Evolutionary conservation across 2,329 filamentous ascomycete species (phyloP), one percentile per base, ranked within the genome.

Genomic region (Alternaria conjuncta): DNA sequence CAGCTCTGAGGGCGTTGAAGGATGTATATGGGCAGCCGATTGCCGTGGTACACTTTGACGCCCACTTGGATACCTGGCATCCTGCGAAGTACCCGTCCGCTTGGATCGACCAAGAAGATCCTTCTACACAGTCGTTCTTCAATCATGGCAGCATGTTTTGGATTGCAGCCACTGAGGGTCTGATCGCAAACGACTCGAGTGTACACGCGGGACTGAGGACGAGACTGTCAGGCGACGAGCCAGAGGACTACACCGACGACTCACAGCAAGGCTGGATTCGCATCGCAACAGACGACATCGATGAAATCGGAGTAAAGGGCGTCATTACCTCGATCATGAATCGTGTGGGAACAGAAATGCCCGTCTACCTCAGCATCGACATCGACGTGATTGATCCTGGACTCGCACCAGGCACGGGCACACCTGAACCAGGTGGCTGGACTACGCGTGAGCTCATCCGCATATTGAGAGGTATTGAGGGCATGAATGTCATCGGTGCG

Each of bases 131-230:
- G 78, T 86, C 88, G 3, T 87, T 90, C 70, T 96, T 96, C 83
- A 97, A 90, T 75, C 94, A 97, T 79, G 94, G 94, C 5, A 92
- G 88, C 70, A 96, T 97, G 89, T 97, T 97, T 85, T 95, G 93
- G 91, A 87, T 95, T 70, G 94, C 94, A 6, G 89, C 90, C 53
- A 89, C 89, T 28, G 94, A 97, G 78, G 92, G 92, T 0, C 82
- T 97, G 25, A 89, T 97, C 61, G 85, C 87, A 64, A 94, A 95
- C 78, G 82, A 84, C 13, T 90, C 87, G 0, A 92, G 88, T 21
- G 92, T 96, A 6, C 94, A 97, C 78, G 94, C 92, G 0, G 94
- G 94, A 2, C 83, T 97, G 55, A 89, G 94, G 47, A 96, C 93
- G 0, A 86, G 93, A 2, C 84, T 97, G 6, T 89, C 87, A 0